phyloP scores from a whole-genome alignment of 164 flowering plant genomes.

The Aristolochia fimbriata region DNA sequence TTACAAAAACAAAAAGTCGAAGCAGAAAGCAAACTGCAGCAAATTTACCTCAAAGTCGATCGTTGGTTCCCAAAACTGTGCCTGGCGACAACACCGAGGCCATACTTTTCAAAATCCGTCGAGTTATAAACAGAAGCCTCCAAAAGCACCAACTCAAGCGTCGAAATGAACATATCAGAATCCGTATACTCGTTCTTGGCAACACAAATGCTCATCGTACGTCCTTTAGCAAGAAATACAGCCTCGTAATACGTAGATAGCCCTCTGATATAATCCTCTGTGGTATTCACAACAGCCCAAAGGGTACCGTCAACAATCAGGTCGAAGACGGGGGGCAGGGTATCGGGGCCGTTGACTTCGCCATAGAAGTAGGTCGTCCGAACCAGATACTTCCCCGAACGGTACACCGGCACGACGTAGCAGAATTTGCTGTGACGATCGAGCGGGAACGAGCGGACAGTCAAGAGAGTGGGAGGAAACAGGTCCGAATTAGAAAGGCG shows the following conservation, averaged over 20 bases:
- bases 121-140: conserved; percentile 63
- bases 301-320: conserved; percentile 87
- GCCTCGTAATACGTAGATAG: conserved; percentile 63
- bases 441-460: conserved; percentile 66
- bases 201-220: conserved; percentile 64
- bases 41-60: conserved; percentile 41
- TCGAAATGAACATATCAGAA: conserved; percentile 80
- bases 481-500: conserved; percentile 18
- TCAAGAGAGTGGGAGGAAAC: conserved; percentile 43
- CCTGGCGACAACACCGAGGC: conserved; percentile 57
- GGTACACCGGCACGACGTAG: conserved; percentile 47
- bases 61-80: conserved; percentile 61
- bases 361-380: conserved; percentile 82
- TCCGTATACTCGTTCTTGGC: conserved; percentile 52
- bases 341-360: conserved; percentile 36
- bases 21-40: too few relatives aligned
- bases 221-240: conserved; percentile 61
- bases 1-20: too few relatives aligned
- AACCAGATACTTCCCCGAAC: conserved; percentile 45
- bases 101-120: conserved; percentile 51
- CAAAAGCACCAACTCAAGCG: conserved; percentile 53
- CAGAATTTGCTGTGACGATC: conserved; percentile 44
- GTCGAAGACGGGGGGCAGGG: conserved; percentile 74
- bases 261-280: conserved; percentile 47
- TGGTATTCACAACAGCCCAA: conserved; percentile 79